Conservation (phyloP, 345 rosid genomes). For the Bretschneidera sinensis region DNA sequence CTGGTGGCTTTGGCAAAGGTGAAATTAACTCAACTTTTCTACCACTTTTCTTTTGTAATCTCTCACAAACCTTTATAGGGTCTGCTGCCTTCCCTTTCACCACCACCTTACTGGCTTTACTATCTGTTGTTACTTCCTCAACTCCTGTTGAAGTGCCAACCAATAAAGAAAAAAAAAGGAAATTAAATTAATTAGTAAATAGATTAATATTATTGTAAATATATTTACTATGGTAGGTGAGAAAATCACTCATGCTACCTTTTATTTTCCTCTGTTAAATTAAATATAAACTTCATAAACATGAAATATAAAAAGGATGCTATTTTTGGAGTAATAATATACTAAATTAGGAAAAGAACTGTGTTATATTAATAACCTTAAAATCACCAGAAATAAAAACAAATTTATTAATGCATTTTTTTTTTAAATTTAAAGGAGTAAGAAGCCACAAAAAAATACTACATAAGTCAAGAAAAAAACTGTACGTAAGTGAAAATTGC, state of each 20-base stretch:
- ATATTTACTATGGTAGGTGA: neutral
- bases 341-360: neutral
- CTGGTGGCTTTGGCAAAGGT: constrained; percentile 54
- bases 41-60: constrained; percentile 63
- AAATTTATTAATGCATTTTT: too few species aligned
- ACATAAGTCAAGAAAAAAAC: neutral
- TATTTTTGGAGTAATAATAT: too few species aligned
- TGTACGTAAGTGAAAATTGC: neutral
- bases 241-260: neutral
- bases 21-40: constrained; percentile 65
- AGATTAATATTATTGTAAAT: neutral
- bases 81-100: constrained; percentile 71
- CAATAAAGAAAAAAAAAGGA: neutral
- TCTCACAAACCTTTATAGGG: constrained; percentile 53
- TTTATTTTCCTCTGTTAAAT: neutral
- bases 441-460: neutral
- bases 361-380: too few species aligned
- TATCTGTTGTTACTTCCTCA: constrained; percentile 52
- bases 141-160: constrained; percentile 36
- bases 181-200: neutral
- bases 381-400: too few species aligned
- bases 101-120: constrained; percentile 60
- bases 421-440: too few species aligned
- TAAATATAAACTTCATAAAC: neutral
- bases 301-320: neutral